Evolutionary conservation across 2,329 filamentous ascomycete genomes (phyloP), one percentile per base, ranked within the genome.

Genomic region (Tolypocladium tundrense): DNA sequence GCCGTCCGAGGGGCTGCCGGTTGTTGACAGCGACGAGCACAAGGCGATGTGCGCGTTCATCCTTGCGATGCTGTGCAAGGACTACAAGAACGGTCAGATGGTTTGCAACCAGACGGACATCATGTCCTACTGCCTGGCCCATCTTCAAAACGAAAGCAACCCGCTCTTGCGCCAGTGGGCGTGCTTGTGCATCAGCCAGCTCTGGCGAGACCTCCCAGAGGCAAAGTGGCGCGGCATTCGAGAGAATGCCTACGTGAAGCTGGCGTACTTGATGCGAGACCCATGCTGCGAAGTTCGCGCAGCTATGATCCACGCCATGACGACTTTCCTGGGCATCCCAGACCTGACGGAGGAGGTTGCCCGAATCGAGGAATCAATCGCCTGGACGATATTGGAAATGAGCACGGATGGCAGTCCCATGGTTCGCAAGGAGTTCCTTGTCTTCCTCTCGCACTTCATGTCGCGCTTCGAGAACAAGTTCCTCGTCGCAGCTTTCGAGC

Each of bases 41-140:
- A 91, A 95, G 68, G 94, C 94, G 50, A 99, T 99, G 94, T 97
- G 94, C 70, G 92, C 94, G 1, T 99, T 99, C 69, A 96, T 99
- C 61, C 84, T 97, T 48, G 89, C 93, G 33, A 96, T 97, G 82
- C 91, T 99, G 62, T 99, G 94, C 82, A 96, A 94, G 69, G 89
- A 89, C 62, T 96, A 96, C 72, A 88, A 88, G 62, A 90, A 94
- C 61, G 94, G 93, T 2, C 92, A 97, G 71, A 88, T 88, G 55
- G 92, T 96, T 13, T 97, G 92, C 69, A 87, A 97, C 64, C 90
- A 90, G 63, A 89, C 88, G 0, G 92, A 96, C 63, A 87, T 97
- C 61, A 93, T 97, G 77, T 86, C 88, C 42, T 93, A 88, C 65
- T 97, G 93, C 69, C 76, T 97, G 45, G 79, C 82, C 6, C 92